A percentile compares a stretch with the other conserved stretches of the same genome.
Conservation (phyloP, 148 eudicot species). For the Fagopyrum tataricum region DNA sequence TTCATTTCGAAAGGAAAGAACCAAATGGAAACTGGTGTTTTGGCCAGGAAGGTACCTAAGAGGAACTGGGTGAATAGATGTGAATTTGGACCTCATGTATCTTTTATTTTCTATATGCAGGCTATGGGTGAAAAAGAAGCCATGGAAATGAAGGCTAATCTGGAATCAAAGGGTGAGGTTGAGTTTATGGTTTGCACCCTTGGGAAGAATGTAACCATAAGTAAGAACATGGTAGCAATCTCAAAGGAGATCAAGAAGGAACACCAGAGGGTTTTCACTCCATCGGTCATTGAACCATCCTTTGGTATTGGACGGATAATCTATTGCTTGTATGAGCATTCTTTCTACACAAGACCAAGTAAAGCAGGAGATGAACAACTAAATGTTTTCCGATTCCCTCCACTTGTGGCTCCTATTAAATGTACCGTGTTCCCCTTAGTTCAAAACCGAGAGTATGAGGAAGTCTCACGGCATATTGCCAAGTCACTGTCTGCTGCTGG, state of each 20-base stretch:
- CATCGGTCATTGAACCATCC: conserved; percentile 93
- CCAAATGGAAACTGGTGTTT: too few species aligned
- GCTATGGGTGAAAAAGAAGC: conserved; percentile 91
- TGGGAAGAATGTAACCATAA: conserved; percentile 60
- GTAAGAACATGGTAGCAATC: conserved; percentile 67
- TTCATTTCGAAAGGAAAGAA: too few species aligned
- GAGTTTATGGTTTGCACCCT: conserved; percentile 77
- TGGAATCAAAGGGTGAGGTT: conserved; percentile 73
- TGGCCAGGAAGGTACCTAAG: neutral
- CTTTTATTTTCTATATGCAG: conserved; percentile 23
- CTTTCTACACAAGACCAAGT: conserved; percentile 77
- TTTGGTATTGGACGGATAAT: conserved; percentile 97
- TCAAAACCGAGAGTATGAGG: conserved; percentile 70
- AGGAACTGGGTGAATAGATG: neutral
- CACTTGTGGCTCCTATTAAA: conserved; percentile 88
- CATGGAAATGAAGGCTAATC: conserved; percentile 76
- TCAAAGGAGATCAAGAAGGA: conserved; percentile 74
- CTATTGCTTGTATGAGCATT: conserved; percentile 82
- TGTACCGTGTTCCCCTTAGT: conserved; percentile 90
- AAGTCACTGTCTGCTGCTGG: conserved; percentile 63
- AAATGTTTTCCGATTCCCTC: conserved; percentile 87
- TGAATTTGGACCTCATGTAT: neutral
- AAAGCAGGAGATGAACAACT: conserved; percentile 78
- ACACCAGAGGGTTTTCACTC: conserved; percentile 87
- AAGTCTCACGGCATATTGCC: conserved; percentile 63